Base-by-base conservation (phyloP, 208 protist species). In the Trypanosoma theileri region DNA sequence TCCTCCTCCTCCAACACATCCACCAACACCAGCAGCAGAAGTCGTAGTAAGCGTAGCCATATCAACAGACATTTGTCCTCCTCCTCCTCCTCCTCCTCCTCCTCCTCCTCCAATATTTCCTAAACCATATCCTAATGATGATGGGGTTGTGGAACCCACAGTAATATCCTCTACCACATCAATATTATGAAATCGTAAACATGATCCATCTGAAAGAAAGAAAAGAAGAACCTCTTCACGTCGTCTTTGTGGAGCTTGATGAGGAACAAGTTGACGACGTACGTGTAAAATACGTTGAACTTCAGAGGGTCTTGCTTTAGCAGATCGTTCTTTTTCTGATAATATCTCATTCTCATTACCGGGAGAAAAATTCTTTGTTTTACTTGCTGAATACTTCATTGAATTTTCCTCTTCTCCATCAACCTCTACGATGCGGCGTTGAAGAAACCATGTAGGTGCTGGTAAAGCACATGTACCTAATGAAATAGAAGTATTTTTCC, bases 221-320 rank as follows among this genome's bases (percentile, higher is more conserved):
- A 93, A 48, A 12, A 79, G 59, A 48, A 89, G 71, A 7, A 89
- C 59, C 59, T 86, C 85, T 68, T 93, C 88, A 22, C 69, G 60
- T 16, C 54, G 54, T 26, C 53, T 69, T 51, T 79, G 63, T 62
- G 84, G 16, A 53, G 66, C 28, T 14, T 58, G 66, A 19, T 65
- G 28, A 35, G 28, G 68, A 16, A 56, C 65, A 35, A 63, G 9
- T 52, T 79, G 73, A 19, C 75, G 66, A 9, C 71, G 71, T 40
- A 77, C 75, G 45, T 71, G 58, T 54, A 72, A 31, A 58, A 85
- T 55, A 44, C 50, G 66, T 35, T 75, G 72, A 21, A 77, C 21
- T 24, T 46, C 69, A 14, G 50, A 56, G 26, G 48, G 22, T 11
- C 10, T 42, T 35, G 17, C 51, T 24, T 41, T 64, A 12, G 42